Evolutionary conservation across 1,139 yeast genomes (phyloP).

Genomic region (Saccharomyces hybrid): DNA sequence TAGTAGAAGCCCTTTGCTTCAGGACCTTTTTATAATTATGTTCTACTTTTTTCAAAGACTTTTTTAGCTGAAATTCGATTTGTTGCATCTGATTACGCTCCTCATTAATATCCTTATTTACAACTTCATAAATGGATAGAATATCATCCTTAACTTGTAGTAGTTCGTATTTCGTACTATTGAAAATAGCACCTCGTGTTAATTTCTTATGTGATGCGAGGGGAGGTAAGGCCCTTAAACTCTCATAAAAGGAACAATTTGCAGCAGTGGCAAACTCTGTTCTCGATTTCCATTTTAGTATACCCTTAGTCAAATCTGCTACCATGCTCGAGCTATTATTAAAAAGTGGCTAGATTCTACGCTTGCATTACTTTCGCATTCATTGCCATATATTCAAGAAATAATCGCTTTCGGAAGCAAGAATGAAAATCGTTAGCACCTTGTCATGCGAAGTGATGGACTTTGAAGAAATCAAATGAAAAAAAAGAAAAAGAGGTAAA

Average conservation of each 20-base stretch:
- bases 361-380: neutral
- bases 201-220: slow-evolving; percentile 5
- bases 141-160: slow-evolving; percentile 20
- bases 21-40: slow-evolving; percentile 16
- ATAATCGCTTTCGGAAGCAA: neutral
- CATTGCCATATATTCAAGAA: neutral
- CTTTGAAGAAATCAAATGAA: neutral
- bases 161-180: slow-evolving; percentile 19
- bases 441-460: neutral
- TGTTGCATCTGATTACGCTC: slow-evolving; percentile 23
- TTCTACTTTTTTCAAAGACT: slow-evolving; percentile 19
- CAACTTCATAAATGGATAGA: slow-evolving; percentile 12
- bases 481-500: neutral
- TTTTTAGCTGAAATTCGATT: slow-evolving; percentile 20
- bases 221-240: neutral
- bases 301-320: neutral
- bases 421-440: neutral
- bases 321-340: neutral
- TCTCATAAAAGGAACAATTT: neutral
- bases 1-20: slow-evolving; percentile 10
- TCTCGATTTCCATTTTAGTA: neutral
- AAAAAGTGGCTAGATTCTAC: neutral
- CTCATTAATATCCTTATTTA: slow-evolving; percentile 19
- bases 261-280: neutral
- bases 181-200: slow-evolving; percentile 18